Base-by-base conservation (phyloP, 2,329 filamentous ascomycete genomes). In the Paraphaeosphaeria sporulosa region DNA sequence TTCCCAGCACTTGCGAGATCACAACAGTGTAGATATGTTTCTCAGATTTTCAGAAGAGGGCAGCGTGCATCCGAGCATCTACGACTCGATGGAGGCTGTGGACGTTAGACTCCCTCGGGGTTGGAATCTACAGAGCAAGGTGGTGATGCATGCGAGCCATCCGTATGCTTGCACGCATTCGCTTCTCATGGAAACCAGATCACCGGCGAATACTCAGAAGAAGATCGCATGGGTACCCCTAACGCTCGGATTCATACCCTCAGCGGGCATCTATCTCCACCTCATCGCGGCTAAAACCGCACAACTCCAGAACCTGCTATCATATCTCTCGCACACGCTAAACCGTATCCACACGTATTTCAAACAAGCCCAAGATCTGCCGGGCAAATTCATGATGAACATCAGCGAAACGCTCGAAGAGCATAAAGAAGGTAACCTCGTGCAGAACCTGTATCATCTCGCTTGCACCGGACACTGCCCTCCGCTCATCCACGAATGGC, bases 221-320 rank as follows among this genome's bases (percentile, higher is more conserved):
- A 76, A 17, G 13, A 75, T 80, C 6, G 70, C 65, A 46, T 73
- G 73, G 47, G 81, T 94, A 0, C 91, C 91, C 0, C 86, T 96
- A 74, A 92, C 96, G 67, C 82, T 97, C n/a, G 87, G 89, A 0
- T 96, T 97, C 71, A 87, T 96, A 50, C 88, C 89, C 3, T 89
- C 89, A 15, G 90, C 89, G 2, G 91, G 91, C 3, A 87, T 93
- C 58, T 92, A 96, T 71, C 81, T 98, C 2, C 92, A 94, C 30
- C 84, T 97, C 4, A 83, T 98, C 13, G 90, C 94, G 0, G 93
- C 90, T 17, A 96, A 96, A 70, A 90, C 93, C 4, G 96, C 94
- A 0, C 91, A 92, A 46, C 79, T 98, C 17, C 92, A 97, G 69
- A 96, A 95, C 64, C 78, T 98, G 13, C 81, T 97, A 8, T 85